phyloP scores from a whole-genome alignment of 192 early-diverging fungal species.

The Coemansia sp. region DNA sequence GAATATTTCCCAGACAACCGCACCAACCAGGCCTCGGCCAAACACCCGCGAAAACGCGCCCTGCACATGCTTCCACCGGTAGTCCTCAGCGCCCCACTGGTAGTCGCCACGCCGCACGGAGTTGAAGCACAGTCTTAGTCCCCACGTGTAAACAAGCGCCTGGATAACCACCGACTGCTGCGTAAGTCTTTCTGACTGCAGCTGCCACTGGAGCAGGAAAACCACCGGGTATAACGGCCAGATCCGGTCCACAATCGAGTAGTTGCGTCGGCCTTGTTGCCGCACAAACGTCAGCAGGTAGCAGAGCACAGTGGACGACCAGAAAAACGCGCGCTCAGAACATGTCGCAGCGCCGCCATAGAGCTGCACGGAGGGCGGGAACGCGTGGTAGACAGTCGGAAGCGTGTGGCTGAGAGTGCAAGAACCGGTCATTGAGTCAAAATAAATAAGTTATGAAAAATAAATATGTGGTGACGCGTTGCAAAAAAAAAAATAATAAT shows the following conservation, averaged over 20 bases:
- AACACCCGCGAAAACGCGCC: slow-evolving; percentile 4
- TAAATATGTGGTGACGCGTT: too few relatives aligned
- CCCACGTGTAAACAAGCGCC: slow-evolving; percentile 67
- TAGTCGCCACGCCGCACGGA: slow-evolving; percentile 81
- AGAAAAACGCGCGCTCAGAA: slow-evolving; percentile 67
- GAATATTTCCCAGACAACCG: slow-evolving; percentile 62
- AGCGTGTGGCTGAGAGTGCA: neutral
- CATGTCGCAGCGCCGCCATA: slow-evolving; percentile 30
- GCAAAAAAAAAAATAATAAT: too few relatives aligned
- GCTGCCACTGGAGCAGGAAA: slow-evolving; percentile 61
- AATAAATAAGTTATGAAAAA: neutral
- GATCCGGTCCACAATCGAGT: slow-evolving; percentile 67
- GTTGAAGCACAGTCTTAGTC: slow-evolving; percentile 74
- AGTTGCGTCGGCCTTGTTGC: slow-evolving; percentile 35
- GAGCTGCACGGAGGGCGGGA: neutral
- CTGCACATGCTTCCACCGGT: slow-evolving; percentile 68
- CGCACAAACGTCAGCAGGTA: slow-evolving; percentile 30
- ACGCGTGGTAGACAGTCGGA: neutral
- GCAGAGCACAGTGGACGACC: neutral
- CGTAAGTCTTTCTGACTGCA: slow-evolving; percentile 22
- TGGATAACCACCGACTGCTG: slow-evolving; percentile 40
- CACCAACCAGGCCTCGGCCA: slow-evolving; percentile 21
- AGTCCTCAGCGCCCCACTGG: slow-evolving; percentile 66
- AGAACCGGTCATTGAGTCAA: neutral
- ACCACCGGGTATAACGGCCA: slow-evolving; percentile 75